phyloP scores from a whole-genome alignment of 2,329 filamentous ascomycete species.

The Delphinella strobiligena region DNA sequence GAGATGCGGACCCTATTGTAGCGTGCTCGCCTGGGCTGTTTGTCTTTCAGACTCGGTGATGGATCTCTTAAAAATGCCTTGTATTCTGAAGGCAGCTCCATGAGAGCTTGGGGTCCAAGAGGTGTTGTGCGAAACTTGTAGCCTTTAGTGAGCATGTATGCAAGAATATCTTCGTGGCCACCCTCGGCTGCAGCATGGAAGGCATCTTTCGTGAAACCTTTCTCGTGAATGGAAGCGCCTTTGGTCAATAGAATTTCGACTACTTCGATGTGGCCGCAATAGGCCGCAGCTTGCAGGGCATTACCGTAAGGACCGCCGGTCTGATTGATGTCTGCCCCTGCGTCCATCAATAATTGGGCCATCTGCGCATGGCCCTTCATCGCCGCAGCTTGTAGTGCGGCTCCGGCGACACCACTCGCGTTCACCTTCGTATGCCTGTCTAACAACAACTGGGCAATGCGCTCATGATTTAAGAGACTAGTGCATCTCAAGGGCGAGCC shows the following conservation, averaged over 20 bases:
- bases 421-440: slow-evolving; percentile 15
- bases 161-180: not conserved
- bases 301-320: slow-evolving; percentile 9
- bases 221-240: slow-evolving; percentile 13
- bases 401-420: slow-evolving; percentile 12
- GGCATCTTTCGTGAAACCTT: slow-evolving; percentile 11
- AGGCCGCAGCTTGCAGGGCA: slow-evolving; percentile 14
- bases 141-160: not conserved
- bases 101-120: too few species aligned
- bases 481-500: not conserved
- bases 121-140: too few species aligned
- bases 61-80: too few species aligned
- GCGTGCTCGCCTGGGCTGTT: too few species aligned
- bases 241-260: slow-evolving; percentile 9
- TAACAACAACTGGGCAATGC: slow-evolving; percentile 16
- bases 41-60: too few species aligned
- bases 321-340: slow-evolving; percentile 10
- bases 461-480: not conserved
- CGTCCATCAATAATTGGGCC: slow-evolving; percentile 10
- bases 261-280: slow-evolving; percentile 6
- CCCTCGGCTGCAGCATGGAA: not conserved
- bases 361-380: slow-evolving; percentile 9
- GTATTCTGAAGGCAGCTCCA: too few species aligned
- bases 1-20: too few species aligned
- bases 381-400: slow-evolving; percentile 13